Conservation (phyloP, 768 basidiomycete species). For the Tylopilus intermedius region DNA sequence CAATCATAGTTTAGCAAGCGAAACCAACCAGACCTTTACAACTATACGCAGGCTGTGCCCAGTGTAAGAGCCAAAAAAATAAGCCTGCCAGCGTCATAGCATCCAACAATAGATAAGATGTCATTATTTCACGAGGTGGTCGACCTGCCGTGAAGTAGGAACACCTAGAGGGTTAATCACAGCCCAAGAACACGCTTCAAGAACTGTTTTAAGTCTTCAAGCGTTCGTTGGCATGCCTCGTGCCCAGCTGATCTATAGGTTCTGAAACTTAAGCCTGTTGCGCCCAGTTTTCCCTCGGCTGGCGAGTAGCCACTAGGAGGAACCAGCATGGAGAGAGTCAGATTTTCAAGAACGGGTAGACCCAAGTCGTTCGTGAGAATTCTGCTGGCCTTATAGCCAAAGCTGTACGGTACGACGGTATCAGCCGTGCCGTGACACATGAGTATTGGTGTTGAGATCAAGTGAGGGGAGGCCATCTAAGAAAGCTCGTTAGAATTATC, state of each 20-base stretch:
- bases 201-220: constrained; percentile 68
- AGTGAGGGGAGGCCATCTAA: constrained; percentile 59
- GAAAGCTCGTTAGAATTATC: constrained; percentile 7
- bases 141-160: background rate
- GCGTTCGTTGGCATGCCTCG: constrained; percentile 56
- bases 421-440: constrained; percentile 85
- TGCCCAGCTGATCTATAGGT: constrained; percentile 68
- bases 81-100: background rate
- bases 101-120: background rate
- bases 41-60: background rate
- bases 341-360: constrained; percentile 36
- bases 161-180: constrained; percentile 4
- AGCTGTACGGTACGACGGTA: constrained; percentile 58
- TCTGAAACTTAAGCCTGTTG: constrained; percentile 58
- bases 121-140: background rate
- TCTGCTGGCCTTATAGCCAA: constrained; percentile 51
- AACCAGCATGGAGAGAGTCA: constrained; percentile 31
- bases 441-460: constrained; percentile 68
- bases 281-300: constrained; percentile 17
- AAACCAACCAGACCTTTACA: background rate
- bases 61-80: background rate
- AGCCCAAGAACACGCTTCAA: constrained; percentile 53
- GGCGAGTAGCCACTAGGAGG: constrained; percentile 19
- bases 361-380: constrained; percentile 53
- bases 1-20: too few species aligned